These are phyloP conservation scores for Nemania diffusa DNA, from an alignment of 2,329 filamentous ascomycete species.

Conservation along the genomic window DNA sequence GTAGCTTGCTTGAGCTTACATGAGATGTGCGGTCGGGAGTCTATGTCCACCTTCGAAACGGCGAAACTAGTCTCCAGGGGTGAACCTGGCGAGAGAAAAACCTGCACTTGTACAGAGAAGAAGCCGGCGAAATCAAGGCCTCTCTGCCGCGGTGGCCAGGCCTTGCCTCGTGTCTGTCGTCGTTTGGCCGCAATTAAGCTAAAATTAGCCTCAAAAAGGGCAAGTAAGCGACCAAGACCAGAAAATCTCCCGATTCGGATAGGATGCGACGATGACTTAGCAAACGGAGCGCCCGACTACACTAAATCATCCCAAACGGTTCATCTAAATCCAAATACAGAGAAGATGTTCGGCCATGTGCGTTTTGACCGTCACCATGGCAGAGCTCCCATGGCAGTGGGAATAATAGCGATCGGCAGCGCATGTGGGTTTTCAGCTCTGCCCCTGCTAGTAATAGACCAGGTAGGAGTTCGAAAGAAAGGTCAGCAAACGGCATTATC, in stretches of 20 bases:
- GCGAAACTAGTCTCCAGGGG: background rate
- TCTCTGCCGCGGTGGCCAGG: background rate
- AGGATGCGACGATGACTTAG: background rate
- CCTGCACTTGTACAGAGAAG: background rate
- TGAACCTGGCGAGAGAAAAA: background rate
- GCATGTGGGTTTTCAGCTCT: conserved; percentile 13
- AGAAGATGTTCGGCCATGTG: background rate
- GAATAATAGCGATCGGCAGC: conserved; percentile 29
- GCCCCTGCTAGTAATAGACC: background rate
- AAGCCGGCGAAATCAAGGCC: background rate
- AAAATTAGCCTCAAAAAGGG: conserved; percentile 21
- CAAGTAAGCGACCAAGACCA: conserved; percentile 21
- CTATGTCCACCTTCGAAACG: background rate
- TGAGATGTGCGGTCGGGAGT: conserved; percentile 3
- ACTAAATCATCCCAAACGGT: background rate
- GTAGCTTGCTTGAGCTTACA: background rate
- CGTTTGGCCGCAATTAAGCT: conserved; percentile 4
- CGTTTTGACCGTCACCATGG: background rate
- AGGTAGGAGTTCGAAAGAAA: background rate
- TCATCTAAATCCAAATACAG: background rate
- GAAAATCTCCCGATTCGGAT: background rate
- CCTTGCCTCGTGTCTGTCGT: background rate
- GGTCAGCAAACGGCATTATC: conserved; percentile 29
- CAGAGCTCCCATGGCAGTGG: background rate
- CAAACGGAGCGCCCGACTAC: background rate